phyloP scores from a whole-genome alignment of 2,329 filamentous ascomycete genomes.

The Elsinoe batatas region DNA sequence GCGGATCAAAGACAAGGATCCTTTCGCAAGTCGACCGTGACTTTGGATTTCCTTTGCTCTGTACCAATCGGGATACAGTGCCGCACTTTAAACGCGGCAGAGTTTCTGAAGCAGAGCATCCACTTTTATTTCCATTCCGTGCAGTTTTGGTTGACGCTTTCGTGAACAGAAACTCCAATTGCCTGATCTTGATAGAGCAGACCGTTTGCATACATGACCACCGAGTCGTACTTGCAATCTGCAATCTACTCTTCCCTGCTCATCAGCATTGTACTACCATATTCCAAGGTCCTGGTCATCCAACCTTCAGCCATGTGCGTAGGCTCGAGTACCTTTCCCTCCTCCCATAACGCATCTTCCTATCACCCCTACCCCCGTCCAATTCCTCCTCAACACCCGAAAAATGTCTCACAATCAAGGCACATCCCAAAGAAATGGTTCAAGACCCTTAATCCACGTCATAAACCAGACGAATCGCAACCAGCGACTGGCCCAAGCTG shows the following conservation, averaged over 20 bases:
- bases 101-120: background rate
- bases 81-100: background rate
- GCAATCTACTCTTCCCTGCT: background rate
- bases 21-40: background rate
- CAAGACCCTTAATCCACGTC: conserved; percentile 1
- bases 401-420: conserved; percentile 11
- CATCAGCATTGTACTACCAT: background rate
- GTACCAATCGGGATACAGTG: background rate
- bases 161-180: background rate
- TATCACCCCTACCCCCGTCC: background rate
- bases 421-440: background rate
- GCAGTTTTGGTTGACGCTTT: background rate
- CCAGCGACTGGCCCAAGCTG: conserved; percentile 1
- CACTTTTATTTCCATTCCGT: conserved; percentile 7
- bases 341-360: background rate
- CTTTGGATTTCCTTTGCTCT: background rate
- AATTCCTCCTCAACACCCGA: background rate
- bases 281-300: background rate
- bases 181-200: background rate
- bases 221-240: background rate
- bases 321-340: background rate
- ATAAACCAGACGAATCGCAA: background rate
- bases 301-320: background rate
- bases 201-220: background rate
- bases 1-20: background rate